Evolutionary conservation across 176 grass and related monocot genomes (phyloP).

Genomic region (Oryza meyeriana): DNA sequence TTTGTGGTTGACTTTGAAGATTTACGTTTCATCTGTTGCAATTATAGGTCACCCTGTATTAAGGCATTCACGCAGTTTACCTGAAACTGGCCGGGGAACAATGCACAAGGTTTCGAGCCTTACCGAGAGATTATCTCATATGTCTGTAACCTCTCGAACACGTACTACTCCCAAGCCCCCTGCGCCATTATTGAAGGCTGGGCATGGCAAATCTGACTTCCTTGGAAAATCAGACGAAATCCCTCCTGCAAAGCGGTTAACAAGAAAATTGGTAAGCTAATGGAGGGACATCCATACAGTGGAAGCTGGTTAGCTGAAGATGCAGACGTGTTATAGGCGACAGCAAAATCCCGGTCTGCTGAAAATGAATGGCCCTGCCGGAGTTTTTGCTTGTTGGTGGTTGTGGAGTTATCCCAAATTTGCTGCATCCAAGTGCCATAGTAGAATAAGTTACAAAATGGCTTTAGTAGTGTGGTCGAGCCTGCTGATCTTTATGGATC

Average conservation of each 20-base stretch:
- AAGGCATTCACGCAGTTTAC: constrained; percentile 51
- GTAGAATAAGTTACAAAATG: constrained; percentile 20
- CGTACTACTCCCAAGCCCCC: constrained; percentile 42
- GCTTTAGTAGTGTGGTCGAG: constrained; percentile 9
- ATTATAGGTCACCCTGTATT: constrained; percentile 45
- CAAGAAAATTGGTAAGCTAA: constrained; percentile 76
- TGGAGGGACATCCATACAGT: neutral
- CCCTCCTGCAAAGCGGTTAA: constrained; percentile 60
- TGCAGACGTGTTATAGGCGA: neutral
- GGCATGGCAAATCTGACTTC: constrained; percentile 58
- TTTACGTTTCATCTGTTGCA: constrained; percentile 12
- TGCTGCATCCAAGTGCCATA: constrained; percentile 12
- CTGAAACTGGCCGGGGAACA: constrained; percentile 39
- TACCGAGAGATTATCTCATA: constrained; percentile 58
- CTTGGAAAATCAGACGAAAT: constrained; percentile 59
- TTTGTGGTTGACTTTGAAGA: constrained; percentile 1
- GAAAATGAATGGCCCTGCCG: neutral
- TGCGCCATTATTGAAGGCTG: constrained; percentile 68
- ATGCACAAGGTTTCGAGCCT: constrained; percentile 55
- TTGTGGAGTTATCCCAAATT: neutral
- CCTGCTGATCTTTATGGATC: constrained; percentile 26
- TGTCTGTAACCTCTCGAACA: constrained; percentile 53
- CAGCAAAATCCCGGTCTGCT: constrained; percentile 28
- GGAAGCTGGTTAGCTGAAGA: neutral
- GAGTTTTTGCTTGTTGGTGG: constrained; percentile 4